phyloP scores from a whole-genome alignment of 179 eudicot genomes.

The Nepenthes alata region DNA sequence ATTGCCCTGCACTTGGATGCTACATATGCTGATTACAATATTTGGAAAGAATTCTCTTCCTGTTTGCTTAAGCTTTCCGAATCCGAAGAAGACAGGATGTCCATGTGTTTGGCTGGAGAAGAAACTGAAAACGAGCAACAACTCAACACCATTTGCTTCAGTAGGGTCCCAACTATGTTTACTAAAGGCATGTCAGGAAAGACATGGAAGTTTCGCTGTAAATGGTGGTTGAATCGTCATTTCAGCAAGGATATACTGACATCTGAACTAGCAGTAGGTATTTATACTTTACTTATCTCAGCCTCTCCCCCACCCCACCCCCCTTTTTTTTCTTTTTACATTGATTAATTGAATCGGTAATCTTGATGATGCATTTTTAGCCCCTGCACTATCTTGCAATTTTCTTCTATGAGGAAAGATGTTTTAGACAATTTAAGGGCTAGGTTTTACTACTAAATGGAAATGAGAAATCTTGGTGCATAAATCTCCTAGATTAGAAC shows the following conservation, averaged over 20 bases:
- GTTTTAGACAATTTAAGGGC: too few species aligned
- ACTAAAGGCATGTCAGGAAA: constrained; percentile 28
- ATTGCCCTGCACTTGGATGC: constrained; percentile 73
- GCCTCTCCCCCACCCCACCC: too few species aligned
- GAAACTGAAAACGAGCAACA: constrained; percentile 10
- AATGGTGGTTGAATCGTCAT: constrained; percentile 78
- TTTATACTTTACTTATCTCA: neutral
- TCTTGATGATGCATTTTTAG: too few species aligned
- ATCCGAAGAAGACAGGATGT: constrained; percentile 57
- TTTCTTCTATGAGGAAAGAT: too few species aligned
- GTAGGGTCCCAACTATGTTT: constrained; percentile 34
- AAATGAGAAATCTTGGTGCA: too few species aligned
- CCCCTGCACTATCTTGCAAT: too few species aligned
- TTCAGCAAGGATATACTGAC: constrained; percentile 34
- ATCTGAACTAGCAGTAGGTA: constrained; percentile 65
- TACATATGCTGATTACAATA: constrained; percentile 29
- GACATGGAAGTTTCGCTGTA: constrained; percentile 63
- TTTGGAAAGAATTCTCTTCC: constrained; percentile 65
- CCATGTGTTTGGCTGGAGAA: constrained; percentile 29
- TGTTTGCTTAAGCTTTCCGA: constrained; percentile 43
- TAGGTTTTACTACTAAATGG: too few species aligned
- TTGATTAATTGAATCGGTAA: too few species aligned
- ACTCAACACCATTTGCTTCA: constrained; percentile 9
- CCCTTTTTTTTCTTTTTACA: too few species aligned
- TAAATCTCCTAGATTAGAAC: too few species aligned